Conservation (phyloP, 192 early-diverging fungal genomes). For the Gonapodya sp. region DNA sequence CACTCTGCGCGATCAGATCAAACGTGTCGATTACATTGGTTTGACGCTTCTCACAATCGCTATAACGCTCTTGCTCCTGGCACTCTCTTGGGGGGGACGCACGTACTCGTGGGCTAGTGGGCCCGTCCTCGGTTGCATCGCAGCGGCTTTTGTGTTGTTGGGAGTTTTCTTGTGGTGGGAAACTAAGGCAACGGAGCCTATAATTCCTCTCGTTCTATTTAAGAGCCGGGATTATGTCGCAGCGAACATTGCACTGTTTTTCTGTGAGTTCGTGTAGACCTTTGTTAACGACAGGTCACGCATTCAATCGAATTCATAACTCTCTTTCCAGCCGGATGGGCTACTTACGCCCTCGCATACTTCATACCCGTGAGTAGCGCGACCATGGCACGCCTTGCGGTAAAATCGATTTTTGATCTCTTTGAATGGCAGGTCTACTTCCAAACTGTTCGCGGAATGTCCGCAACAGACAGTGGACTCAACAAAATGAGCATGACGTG, state of each 20-base stretch:
- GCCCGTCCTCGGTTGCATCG: neutral
- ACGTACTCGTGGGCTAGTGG: constrained; percentile 10
- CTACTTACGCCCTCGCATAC: neutral
- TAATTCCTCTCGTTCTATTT: neutral
- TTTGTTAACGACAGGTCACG: no score
- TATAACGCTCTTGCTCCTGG: constrained; percentile 35
- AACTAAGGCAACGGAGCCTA: neutral
- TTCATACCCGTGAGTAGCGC: neutral
- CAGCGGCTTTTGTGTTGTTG: constrained; percentile 19
- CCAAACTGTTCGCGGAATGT: constrained; percentile 1
- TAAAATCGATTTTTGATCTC: neutral
- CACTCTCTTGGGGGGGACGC: constrained; percentile 39
- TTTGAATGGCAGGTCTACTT: constrained; percentile 5
- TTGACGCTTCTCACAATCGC: constrained; percentile 10
- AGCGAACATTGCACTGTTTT: neutral
- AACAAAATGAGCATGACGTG: neutral
- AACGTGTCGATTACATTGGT: neutral
- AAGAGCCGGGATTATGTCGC: neutral
- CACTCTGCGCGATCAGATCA: neutral
- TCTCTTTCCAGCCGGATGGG: no score
- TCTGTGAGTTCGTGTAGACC: no score
- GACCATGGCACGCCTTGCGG: neutral
- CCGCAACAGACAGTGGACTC: neutral
- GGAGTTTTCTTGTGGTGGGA: neutral
- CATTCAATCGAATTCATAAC: no score